A percentile compares a stretch with the other conserved stretches of the same genome.
Conservation (phyloP, 306 rosid species). For the Cucurbita ficifolia region DNA sequence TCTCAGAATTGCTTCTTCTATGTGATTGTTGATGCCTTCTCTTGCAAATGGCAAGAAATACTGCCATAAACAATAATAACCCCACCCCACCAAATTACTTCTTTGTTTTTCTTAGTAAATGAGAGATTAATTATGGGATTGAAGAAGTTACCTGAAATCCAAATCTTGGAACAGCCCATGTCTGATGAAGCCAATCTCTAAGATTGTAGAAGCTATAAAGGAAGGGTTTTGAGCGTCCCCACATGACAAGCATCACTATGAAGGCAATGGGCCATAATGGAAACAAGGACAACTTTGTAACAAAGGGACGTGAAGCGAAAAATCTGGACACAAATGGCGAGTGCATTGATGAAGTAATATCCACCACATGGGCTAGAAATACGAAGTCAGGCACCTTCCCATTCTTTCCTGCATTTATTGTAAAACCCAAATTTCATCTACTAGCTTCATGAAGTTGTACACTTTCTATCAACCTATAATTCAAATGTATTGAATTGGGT, state of each 20-base stretch:
- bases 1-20: conserved; percentile 70
- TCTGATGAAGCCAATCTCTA: conserved; percentile 58
- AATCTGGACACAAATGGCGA: conserved; percentile 41
- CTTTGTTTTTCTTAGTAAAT: too few species aligned
- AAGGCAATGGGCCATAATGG: conserved; percentile 20
- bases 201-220: conserved; percentile 46
- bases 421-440: too few species aligned
- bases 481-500: too few species aligned
- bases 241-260: conserved; percentile 42
- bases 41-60: conserved; percentile 90
- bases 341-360: conserved; percentile 47
- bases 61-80: conserved; percentile 15
- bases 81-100: too few species aligned
- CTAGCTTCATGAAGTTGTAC: neutral
- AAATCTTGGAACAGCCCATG: conserved; percentile 80
- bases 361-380: conserved; percentile 86
- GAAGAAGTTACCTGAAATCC: conserved; percentile 43
- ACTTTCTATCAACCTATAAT: too few species aligned
- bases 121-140: too few species aligned
- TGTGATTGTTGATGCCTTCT: conserved; percentile 71
- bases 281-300: conserved; percentile 27
- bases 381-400: conserved; percentile 59
- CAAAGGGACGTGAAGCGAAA: conserved; percentile 39
- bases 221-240: conserved; percentile 64
- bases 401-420: conserved; percentile 28